Evolutionary conservation across 495 filamentous ascomycete species (phyloP).

Genomic region (Penicillium malachiteum): DNA sequence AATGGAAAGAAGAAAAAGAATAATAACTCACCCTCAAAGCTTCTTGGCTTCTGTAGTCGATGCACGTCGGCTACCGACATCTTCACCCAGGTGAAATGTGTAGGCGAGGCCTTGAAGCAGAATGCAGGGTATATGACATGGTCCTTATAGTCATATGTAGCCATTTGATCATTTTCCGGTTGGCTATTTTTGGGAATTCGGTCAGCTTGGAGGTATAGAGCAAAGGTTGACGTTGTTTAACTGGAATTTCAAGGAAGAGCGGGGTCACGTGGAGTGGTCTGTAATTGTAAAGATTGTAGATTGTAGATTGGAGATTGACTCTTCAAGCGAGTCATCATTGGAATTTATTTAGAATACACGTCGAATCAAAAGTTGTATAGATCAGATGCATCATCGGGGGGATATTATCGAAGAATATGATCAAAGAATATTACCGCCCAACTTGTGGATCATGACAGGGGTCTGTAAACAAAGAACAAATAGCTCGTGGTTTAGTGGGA

Average conservation of each 20-base stretch:
- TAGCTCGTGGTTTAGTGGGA: too few species aligned
- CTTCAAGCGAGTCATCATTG: too few species aligned
- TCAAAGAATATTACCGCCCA: too few species aligned
- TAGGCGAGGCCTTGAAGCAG: slow-evolving; percentile 81
- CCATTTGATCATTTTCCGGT: slow-evolving; percentile 40
- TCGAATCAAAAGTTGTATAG: too few species aligned
- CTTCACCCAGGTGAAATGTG: slow-evolving; percentile 79
- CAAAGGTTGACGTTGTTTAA: neutral
- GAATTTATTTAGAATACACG: too few species aligned
- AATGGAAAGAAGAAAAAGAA: slow-evolving; percentile 4
- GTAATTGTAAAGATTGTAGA: neutral
- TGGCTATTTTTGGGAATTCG: neutral
- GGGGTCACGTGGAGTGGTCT: neutral
- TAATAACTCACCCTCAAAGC: slow-evolving; percentile 62
- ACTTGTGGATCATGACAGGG: neutral
- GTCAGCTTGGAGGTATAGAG: neutral
- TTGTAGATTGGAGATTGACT: too few species aligned
- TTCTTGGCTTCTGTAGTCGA: slow-evolving; percentile 51
- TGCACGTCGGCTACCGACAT: slow-evolving; percentile 69
- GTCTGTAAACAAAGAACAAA: neutral
- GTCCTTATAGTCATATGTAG: slow-evolving; percentile 23
- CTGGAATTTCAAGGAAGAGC: neutral
- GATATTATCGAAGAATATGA: too few species aligned
- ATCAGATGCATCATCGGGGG: too few species aligned
- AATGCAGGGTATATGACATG: slow-evolving; percentile 73